Evolutionary conservation across 306 rosid genomes (phyloP), one percentile per base, ranked within the genome.

Genomic region (Macrotyloma uniflorum): DNA sequence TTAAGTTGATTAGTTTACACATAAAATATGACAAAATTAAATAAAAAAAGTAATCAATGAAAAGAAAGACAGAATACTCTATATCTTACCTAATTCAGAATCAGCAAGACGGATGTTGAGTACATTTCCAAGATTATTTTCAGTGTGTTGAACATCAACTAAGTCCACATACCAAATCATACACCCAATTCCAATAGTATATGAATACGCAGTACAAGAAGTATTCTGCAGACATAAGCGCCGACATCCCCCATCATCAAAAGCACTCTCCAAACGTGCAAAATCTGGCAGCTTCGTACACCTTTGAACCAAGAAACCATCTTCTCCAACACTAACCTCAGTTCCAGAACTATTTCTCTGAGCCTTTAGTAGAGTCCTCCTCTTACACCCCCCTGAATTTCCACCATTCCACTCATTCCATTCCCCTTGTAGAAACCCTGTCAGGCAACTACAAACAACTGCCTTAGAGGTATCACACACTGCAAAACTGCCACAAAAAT

Each of bases 241-340:
- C 72, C 68, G 2, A 58, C 97, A 91, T 0, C 19, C 43, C 4
- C 50, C 81, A 26, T 2, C 23, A 20, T 38, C 6, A 64, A 0
- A 18, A 63, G 0, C 0, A 49, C 0, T 0, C n/a, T 63, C 75
- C 50, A 69, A 6, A 23, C 53, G 65, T 1, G 83, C 83, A 14
- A 87, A 91, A 80, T 91, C 97, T 1, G 94, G 97, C 84, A 89
- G 57, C 87, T 88, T 91, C 43, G 75, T 74, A 16, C 57, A 19
- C 10, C 11, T 66, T 3, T 67, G 20, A 20, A 0, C 20, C 2
- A 8, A 45, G 70, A 89, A 89, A 14, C 90, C 94, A 79, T 91
- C 97, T 69, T 83, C 80, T 30, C 66, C 89, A 50, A 54, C 80
- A 40, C 35, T 79, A 35, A 28, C 79, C 72, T 1, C 81, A 6